Evolutionary conservation across 148 eudicot species (phyloP), one percentile per base, ranked within the genome.

Genomic region (Rheum nobile): DNA sequence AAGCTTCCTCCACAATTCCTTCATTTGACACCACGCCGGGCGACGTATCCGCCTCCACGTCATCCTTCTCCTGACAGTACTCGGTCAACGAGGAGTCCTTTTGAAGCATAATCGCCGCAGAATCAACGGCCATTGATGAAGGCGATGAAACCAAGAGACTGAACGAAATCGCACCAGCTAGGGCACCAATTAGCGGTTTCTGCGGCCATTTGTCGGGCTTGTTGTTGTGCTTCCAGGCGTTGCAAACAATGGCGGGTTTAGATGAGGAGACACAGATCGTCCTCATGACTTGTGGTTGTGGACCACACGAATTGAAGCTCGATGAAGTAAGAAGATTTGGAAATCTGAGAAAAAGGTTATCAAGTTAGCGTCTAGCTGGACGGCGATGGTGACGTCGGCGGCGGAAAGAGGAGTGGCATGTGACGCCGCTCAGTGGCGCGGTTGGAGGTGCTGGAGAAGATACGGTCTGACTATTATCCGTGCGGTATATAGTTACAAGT

Each of bases 1-100:
- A 94, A 61, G 96, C 98, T 80, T 94, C 97, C 78, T 90, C 90
- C 50, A 94, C 98, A 71, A 94, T 84, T 1, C 76, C 90, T 48
- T 89, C 83, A 68, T 90, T 87, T 3, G 86, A 85, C 59, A 61
- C 79, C 71, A 71, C 57, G 44, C 78, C 72, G 2, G 72, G 72
- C 61, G 86, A 76, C 1, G 52, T 52, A 47, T 80, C 78, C 13
- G 8, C 65, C 73, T 48, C 73, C 67, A 79, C 84, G 0, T 79
- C 85, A 34, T 81, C 91, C 11, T 80, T 85, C 39, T 81, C 91
- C 28, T 78, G 78, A 35, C 95, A 87, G 42, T 71, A 47, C 55
- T 76, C 77, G 12, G 52, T 28, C 39, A 82, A n/a, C 1, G 85
- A 17, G 2, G 76, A 29, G 41, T 50, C 47, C 14, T 67, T 57